These are phyloP conservation scores for Fusarium anthophilum DNA, from an alignment of 2,329 filamentous ascomycete genomes.

Conservation along the genomic window DNA sequence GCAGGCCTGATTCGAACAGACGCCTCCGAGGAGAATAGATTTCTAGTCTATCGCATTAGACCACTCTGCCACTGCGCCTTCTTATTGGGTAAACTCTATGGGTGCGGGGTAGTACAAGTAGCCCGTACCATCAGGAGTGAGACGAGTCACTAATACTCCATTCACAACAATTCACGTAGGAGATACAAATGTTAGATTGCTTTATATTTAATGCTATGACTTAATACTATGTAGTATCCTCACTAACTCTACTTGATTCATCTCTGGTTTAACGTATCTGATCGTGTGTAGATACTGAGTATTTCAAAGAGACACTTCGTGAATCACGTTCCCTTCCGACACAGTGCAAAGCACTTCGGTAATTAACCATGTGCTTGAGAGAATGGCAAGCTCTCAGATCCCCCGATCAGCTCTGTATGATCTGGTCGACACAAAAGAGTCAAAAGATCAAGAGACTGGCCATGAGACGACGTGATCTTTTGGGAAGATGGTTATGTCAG, in stretches of 20 bases:
- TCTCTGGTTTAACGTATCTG: neutral
- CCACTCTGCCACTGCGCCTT: slow-evolving; percentile 34
- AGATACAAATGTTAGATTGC: neutral
- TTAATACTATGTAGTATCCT: too few species aligned
- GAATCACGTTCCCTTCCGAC: too few species aligned
- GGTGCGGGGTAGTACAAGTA: neutral
- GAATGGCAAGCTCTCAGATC: neutral
- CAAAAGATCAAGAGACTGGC: neutral
- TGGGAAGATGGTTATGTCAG: neutral
- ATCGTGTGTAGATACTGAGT: too few species aligned
- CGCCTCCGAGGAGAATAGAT: slow-evolving; percentile 34
- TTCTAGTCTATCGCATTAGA: slow-evolving; percentile 36
- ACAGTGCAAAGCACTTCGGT: too few species aligned
- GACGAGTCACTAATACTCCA: too few species aligned
- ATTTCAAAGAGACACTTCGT: too few species aligned
- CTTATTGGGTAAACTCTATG: neutral
- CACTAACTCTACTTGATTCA: accelerated
- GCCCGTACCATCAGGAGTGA: accelerated
- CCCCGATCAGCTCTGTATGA: neutral
- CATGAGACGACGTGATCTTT: neutral
- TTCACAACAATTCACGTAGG: neutral
- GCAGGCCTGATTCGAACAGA: slow-evolving; percentile 34
- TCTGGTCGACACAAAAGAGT: neutral
- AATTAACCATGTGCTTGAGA: too few species aligned
- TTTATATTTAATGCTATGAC: neutral